phyloP scores from a whole-genome alignment of 164 flowering plant species.

The Nymphaea thermarum region DNA sequence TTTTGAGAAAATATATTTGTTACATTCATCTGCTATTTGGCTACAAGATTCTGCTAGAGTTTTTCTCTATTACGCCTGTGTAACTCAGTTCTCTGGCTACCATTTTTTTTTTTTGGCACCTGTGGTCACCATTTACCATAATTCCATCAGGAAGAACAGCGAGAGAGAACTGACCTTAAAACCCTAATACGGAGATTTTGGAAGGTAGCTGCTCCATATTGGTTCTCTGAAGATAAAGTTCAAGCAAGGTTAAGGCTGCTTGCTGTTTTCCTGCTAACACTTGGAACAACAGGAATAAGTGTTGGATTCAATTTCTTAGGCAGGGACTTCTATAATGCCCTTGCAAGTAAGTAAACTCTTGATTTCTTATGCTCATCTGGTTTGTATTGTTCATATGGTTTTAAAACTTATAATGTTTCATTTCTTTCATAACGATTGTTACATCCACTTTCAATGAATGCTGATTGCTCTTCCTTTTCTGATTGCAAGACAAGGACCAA shows the following conservation, averaged over 20 bases:
- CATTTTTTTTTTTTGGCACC: no score
- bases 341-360: constrained; percentile 45
- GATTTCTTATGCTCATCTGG: background rate
- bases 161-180: constrained; percentile 29
- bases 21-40: no score
- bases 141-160: constrained; percentile 10
- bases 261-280: constrained; percentile 76
- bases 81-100: background rate
- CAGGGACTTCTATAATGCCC: constrained; percentile 92
- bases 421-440: no score
- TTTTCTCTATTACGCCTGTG: background rate
- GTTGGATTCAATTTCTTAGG: constrained; percentile 95
- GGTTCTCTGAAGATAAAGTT: constrained; percentile 77
- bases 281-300: constrained; percentile 93
- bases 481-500: constrained; percentile 71
- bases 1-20: no score
- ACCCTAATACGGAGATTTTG: constrained; percentile 60
- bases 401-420: background rate
- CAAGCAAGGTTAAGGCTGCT: constrained; percentile 70
- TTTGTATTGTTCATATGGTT: background rate
- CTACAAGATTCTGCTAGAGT: background rate
- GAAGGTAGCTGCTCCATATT: constrained; percentile 94
- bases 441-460: background rate
- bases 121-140: background rate
- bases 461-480: background rate